Evolutionary conservation across 352 stramenopile species (phyloP), one percentile per base, ranked within the genome.

Genomic region (Globisporangium megalacanthum): DNA sequence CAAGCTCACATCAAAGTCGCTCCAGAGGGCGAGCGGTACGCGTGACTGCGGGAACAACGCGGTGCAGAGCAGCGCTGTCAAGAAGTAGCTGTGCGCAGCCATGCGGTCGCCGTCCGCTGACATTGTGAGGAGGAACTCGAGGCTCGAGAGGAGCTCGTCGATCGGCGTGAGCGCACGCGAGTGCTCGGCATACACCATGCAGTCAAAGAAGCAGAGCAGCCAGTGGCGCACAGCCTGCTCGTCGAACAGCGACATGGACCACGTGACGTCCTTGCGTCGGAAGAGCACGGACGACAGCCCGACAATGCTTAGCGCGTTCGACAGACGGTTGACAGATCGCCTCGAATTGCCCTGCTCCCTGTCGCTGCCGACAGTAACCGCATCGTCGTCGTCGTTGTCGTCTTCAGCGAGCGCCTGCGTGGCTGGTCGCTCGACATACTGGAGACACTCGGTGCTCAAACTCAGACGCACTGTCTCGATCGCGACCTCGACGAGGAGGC

Each of bases 61-160:
- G 13, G 68, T 82, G 35, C 74, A 75, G 4, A 85, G 51, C 46
- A 85, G 47, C 10, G 69, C 72, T 19, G 51, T 58, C 25, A 85
- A 29, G 61, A 69, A 69, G 41, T 72, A 85, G 33, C 65, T 68
- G 17, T 70, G n/a, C 5, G 55, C 41, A n/a, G 42, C 11, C 46
- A 62, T 41, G 52, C 29, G 49, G 1, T 3, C 17, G 13, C 44
- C 44, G 19, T 52, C 17, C 17, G 17, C 65, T 7, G 45, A 14
- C 33, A 46, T 33, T 13, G 54, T 25, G 15, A 57, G 31, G 10
- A 61, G 47, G n/a, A 45, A 51, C 42, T 63, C 55, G 15, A 66
- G 55, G 49, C 60, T 63, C 19, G 60, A 63, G 19, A 66, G 25
- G 9, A 66, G 42, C n/a, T 66, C 60, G 35, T 66, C 37, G 15